A percentile compares a stretch with the other conserved stretches of the same genome.
These are phyloP conservation scores for Talaromyces pinophilus DNA, from an alignment of 2,329 filamentous ascomycete genomes.

Conservation along the genomic window DNA sequence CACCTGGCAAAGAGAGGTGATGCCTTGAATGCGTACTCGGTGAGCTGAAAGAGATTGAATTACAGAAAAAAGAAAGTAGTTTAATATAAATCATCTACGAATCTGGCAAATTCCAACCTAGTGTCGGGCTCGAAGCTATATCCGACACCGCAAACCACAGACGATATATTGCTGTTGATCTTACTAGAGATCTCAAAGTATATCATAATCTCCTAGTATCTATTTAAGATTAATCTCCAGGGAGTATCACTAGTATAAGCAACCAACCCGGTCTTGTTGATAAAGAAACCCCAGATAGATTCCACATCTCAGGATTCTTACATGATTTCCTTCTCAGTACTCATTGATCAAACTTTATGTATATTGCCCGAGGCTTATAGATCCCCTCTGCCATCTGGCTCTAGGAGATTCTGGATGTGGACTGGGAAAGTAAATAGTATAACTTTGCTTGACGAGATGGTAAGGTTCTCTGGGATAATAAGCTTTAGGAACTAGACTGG, in stretches of 20 bases:
- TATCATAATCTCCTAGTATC: background rate
- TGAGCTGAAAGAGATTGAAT: background rate
- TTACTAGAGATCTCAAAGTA: background rate
- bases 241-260: background rate
- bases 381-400: background rate
- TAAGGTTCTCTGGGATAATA: background rate
- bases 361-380: background rate
- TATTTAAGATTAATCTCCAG: background rate
- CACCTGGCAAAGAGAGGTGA: conserved; percentile 7
- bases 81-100: background rate
- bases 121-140: conserved; percentile 1
- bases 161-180: background rate
- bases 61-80: background rate
- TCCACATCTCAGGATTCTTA: background rate
- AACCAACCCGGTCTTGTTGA: background rate
- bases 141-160: background rate
- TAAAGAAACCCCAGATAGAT: background rate
- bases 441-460: background rate
- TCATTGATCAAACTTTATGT: background rate
- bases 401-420: background rate
- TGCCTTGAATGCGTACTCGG: conserved; percentile 3
- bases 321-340: background rate
- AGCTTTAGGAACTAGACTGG: background rate
- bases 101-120: conserved; percentile 4
- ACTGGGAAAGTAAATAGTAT: background rate